Conservation (phyloP, 176 grass and related monocot species). For the Cocos nucifera region DNA sequence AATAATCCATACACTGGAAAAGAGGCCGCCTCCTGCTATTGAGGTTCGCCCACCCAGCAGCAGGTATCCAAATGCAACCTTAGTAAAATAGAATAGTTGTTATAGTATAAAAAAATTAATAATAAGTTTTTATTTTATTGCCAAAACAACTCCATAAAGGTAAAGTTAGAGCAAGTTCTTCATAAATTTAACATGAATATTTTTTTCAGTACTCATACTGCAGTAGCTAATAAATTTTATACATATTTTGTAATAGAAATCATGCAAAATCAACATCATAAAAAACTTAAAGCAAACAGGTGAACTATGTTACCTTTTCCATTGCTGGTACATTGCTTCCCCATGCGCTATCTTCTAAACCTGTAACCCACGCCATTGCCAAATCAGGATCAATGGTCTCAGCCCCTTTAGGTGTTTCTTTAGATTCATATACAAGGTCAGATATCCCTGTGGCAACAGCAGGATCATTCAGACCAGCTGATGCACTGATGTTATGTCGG, state of each 20-base stretch:
- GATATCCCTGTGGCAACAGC: slow-evolving; percentile 98
- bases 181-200: no score
- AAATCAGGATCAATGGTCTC: slow-evolving; percentile 80
- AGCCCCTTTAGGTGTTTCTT: slow-evolving; percentile 59
- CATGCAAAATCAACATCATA: not conserved
- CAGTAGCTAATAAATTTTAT: no score
- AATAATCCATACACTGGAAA: no score
- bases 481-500: slow-evolving; percentile 89
- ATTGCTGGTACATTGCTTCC: slow-evolving; percentile 75
- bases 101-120: no score
- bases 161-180: no score
- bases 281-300: slow-evolving; percentile 7
- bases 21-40: no score
- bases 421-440: slow-evolving; percentile 87
- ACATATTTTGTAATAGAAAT: not conserved
- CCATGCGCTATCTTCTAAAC: slow-evolving; percentile 89
- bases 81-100: no score
- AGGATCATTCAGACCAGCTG: slow-evolving; percentile 73
- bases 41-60: no score
- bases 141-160: no score
- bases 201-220: no score
- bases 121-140: no score
- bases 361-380: slow-evolving; percentile 98
- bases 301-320: slow-evolving; percentile 60
- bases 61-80: no score